Evolutionary conservation across 2,329 filamentous ascomycete genomes (phyloP), one percentile per base, ranked within the genome.

Genomic region (Penicillium sp.): DNA sequence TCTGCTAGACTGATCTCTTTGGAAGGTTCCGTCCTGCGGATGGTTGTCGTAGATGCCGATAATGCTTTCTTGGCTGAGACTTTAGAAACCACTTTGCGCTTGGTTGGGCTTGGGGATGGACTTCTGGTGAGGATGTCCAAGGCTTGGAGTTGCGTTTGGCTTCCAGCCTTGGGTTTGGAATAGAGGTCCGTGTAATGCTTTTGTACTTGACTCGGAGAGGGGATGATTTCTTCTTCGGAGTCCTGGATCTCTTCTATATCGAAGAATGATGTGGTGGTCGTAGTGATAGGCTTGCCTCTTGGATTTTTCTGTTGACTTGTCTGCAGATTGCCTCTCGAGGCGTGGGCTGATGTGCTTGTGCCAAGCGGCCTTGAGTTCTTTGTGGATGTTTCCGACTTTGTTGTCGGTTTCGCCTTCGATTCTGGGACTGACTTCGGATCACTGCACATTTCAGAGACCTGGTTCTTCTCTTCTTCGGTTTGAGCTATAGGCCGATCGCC

Each of bases 231-330:
- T 22, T 70, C 68, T 57, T 67, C 69, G 3, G 64, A 70, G 41
- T 70, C 67, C 48, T 71, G 59, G 19, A 71, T 70, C 47, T 71
- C 68, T 49, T 70, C 67, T 6, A 71, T 50, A 12, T 65, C 54
- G 18, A 59, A 54, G 22, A 62, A 64, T 6, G 57, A 63, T 8
- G 41, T 9, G 16, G 38, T 36, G 13, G 12, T 7, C 47, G 3
- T 13, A 30, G 16, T 27, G 22, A 10, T 25, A 22, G 22, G 30
- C 27, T 41, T 47, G 2, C 2, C 25, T 16, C 19, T 39, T 33
- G 36, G 11, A 3, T 4, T 19, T 37, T 30, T 30, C 13, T 31
- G 41, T 33, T 37, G 34, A 14, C 29, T 46, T 31, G 34, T 37
- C 29, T 43, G 53, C 16, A 28, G 39, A 10, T 18, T 45, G 18